Evolutionary conservation across 495 filamentous ascomycete species (phyloP), one percentile per base, ranked within the genome.

Genomic region (Aspergillus haitiensis): DNA sequence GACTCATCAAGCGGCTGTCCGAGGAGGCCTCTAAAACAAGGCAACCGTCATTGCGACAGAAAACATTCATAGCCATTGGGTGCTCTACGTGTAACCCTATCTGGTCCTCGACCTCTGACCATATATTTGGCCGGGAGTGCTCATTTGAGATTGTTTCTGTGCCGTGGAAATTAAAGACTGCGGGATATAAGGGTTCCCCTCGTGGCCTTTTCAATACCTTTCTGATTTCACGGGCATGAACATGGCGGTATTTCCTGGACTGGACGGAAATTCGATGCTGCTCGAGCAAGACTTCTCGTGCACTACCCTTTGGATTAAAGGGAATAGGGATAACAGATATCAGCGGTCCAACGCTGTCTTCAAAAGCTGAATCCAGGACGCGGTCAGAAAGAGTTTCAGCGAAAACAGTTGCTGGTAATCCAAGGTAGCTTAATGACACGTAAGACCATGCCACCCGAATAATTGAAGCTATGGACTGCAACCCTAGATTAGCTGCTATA

Each of bases 361-460:
- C 66, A 15, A 75, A 58, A 12, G 58, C 47, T 3, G 63, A 48
- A 16, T 64, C 56, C n/a, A 72, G 57, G 36, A 64, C 61, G 10
- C 72, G 67, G 13, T 62, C 65, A 7, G 72, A 75, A 18, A 69
- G 68, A 1, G 71, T 73, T 60, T 75, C 72, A 33, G 65, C 72
- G 34, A 73, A 73, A 3, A 73, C 72, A 2, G 67, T 64, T 37
- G 58, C 64, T 8, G 70, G 66, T 5, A 68, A 48, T 15, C 69
- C 71, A 21, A 75, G 66, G 46, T 75, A 75, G 45, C 64, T 57
- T 5, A 70, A 31, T 1, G 68, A 66, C 2, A 75, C 60, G 51
- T 53, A 67, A 7, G 67, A 67, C 68, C 70, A 75, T 13, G 67
- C 69, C 9, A 68, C 59, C 21, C 70, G 61, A 36, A 75, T 58